These are phyloP conservation scores for Curvularia sp. DNA, from an alignment of 2,329 filamentous ascomycete species.

Conservation along the genomic window DNA sequence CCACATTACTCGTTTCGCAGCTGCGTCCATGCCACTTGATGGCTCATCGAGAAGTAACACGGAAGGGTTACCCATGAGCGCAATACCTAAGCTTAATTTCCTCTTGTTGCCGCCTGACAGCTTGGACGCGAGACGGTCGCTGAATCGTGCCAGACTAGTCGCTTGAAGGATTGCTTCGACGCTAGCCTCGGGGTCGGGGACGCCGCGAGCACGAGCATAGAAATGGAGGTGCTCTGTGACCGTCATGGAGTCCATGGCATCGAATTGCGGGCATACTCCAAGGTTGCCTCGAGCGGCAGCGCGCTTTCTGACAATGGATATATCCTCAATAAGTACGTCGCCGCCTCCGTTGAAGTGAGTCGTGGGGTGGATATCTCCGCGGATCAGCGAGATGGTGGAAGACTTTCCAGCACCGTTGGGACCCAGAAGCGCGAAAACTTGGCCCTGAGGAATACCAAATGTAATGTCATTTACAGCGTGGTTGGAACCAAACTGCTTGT, in stretches of 20 bases:
- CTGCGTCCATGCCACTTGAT: slow-evolving; percentile 86
- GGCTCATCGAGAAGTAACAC: slow-evolving; percentile 91
- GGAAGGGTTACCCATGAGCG: slow-evolving; percentile 88
- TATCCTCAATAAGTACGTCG: slow-evolving; percentile 80
- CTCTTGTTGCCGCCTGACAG: slow-evolving; percentile 91
- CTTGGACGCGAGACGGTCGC: slow-evolving; percentile 75
- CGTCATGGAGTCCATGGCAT: slow-evolving; percentile 88
- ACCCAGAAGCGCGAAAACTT: slow-evolving; percentile 88
- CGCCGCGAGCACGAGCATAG: slow-evolving; percentile 84
- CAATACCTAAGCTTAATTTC: slow-evolving; percentile 89
- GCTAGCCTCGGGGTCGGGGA: slow-evolving; percentile 77
- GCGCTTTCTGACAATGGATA: slow-evolving; percentile 75
- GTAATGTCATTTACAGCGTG: slow-evolving; percentile 84
- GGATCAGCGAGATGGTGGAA: slow-evolving; percentile 86
- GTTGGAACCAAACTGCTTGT: slow-evolving; percentile 77
- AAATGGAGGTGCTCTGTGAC: slow-evolving; percentile 85
- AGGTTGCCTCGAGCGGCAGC: slow-evolving; percentile 76
- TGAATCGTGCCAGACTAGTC: slow-evolving; percentile 76
- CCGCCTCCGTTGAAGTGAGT: slow-evolving; percentile 65
- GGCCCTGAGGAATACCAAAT: slow-evolving; percentile 78
- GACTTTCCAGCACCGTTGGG: slow-evolving; percentile 93
- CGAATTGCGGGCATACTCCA: slow-evolving; percentile 83
- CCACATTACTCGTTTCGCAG: slow-evolving; percentile 94
- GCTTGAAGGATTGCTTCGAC: slow-evolving; percentile 79
- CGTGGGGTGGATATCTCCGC: slow-evolving; percentile 82